Base-by-base conservation (phyloP, 2,329 filamentous ascomycete species). In the Cladorrhinum sp. region DNA sequence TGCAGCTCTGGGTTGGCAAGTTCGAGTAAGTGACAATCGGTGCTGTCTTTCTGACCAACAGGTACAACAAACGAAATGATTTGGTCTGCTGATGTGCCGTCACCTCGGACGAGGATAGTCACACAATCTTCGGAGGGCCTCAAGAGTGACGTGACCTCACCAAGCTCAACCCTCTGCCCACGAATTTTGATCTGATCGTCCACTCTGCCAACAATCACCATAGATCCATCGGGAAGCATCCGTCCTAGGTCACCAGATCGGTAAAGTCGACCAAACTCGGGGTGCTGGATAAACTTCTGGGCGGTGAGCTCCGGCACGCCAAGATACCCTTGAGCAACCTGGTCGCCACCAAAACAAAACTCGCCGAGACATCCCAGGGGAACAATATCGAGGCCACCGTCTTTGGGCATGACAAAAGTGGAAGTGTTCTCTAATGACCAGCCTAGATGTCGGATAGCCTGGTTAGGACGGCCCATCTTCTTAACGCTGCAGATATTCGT, bases 401-500 rank as follows among this genome's bases (percentile, higher is more conserved):
- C 74, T 0, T 73, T 73, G 18, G 68, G 70, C 16, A 89, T 71
- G 1, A 96, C 85, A 61, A 92, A 85, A 0, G 84, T 81, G 0
- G 91, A 95, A 0, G 90, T 96, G 62, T 93, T 96, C 9, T 80
- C 76, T 25, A 96, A 84, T 0, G 86, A 82, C 61, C 78, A 81
- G 0, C 93, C 93, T n/a, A 96, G 85, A 66, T 93, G 92, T 62
- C 87, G 87, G 55, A 90, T 84, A 20, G 81, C 75, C 67, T 92
- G 85, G 0, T 77, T 74, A 0, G 67, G 65, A 0, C 76, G 73
- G 4, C 41, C 41, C 70, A 93, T 86, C 41, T 81, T 79, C 62
- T 87, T 87, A 8, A 93, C 82, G 0, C 89, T 92, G 74, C 91
- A 96, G 20, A 96, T 92, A 65, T 96, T 96, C 1, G 91, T 96